A percentile compares a stretch with the other conserved stretches of the same genome.
These are phyloP conservation scores for Penicillium oxalicum DNA, from an alignment of 2,329 filamentous ascomycete genomes.

Conservation along the genomic window DNA sequence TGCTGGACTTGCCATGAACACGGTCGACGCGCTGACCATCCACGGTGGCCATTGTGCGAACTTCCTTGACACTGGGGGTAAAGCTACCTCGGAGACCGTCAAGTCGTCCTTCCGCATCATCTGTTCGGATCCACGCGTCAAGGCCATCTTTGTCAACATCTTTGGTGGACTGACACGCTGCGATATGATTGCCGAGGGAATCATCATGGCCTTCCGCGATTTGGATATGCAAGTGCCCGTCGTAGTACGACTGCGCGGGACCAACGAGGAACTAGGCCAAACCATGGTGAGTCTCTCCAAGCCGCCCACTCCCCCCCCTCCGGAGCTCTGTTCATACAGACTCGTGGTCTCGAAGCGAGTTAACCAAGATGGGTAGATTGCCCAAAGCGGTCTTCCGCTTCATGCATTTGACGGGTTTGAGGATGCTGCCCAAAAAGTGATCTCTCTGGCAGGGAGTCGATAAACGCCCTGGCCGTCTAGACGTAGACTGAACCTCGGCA, in stretches of 20 bases:
- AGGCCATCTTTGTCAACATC: constrained; percentile 66
- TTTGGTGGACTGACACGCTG: constrained; percentile 66
- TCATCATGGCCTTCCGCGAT: constrained; percentile 67
- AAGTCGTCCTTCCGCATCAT: constrained; percentile 70
- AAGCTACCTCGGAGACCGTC: constrained; percentile 77
- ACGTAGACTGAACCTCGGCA: neutral
- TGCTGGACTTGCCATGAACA: constrained; percentile 86
- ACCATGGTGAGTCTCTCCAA: constrained; percentile 46
- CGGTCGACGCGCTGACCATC: constrained; percentile 68
- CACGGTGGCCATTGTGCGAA: constrained; percentile 68
- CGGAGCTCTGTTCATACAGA: too few species aligned
- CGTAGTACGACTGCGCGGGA: constrained; percentile 70
- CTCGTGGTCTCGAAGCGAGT: neutral
- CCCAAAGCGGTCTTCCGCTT: constrained; percentile 60
- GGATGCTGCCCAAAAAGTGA: constrained; percentile 62
- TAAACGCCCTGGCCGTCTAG: neutral
- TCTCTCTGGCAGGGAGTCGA: constrained; percentile 27
- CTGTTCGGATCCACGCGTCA: constrained; percentile 63
- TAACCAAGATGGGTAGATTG: constrained; percentile 44
- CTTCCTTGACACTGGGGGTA: constrained; percentile 84
- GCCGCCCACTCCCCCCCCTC: too few species aligned
- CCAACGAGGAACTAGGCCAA: constrained; percentile 65
- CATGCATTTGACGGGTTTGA: constrained; percentile 70
- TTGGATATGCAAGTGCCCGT: constrained; percentile 62
- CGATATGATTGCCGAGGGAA: constrained; percentile 74